Evolutionary conservation across 2,329 filamentous ascomycete species (phyloP).

Genomic region (Aspergillus intermedius): DNA sequence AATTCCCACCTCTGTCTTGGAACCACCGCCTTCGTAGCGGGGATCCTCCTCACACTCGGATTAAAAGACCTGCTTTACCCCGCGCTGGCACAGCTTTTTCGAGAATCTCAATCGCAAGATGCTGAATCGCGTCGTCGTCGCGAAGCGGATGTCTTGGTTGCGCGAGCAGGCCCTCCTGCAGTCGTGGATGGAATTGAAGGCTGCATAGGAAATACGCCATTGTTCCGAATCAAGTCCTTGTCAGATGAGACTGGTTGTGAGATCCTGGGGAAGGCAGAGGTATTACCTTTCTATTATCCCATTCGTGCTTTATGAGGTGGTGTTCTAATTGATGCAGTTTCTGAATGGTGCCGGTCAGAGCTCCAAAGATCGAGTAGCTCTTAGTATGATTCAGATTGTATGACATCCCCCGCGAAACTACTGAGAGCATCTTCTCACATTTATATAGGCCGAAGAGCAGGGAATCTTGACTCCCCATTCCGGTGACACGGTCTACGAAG

Average conservation of each 20-base stretch:
- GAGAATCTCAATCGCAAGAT: background rate
- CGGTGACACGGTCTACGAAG: conserved; percentile 95
- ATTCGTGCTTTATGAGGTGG: background rate
- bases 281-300: conserved; percentile 20
- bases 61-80: conserved; percentile 75
- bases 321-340: conserved; percentile 45
- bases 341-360: conserved; percentile 90
- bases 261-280: conserved; percentile 88
- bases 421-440: conserved; percentile 4
- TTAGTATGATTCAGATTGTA: conserved; percentile 72
- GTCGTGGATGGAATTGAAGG: conserved; percentile 79
- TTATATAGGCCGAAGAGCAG: conserved; percentile 61
- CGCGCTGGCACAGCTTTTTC: conserved; percentile 60
- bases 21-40: conserved; percentile 70
- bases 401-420: conserved; percentile 1
- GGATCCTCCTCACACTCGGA: conserved; percentile 66
- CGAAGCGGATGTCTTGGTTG: conserved; percentile 9
- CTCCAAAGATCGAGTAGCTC: conserved; percentile 89
- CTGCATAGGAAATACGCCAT: conserved; percentile 86
- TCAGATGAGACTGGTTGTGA: conserved; percentile 80
- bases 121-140: conserved; percentile 31
- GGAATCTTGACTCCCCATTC: conserved; percentile 70
- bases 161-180: conserved; percentile 29
- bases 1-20: conserved; percentile 50
- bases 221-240: conserved; percentile 78